Percentiles rank a stretch among this genome's conserved stretches.
Conservation (phyloP, 129 eudicot genomes). For the Deinandra increscens region DNA sequence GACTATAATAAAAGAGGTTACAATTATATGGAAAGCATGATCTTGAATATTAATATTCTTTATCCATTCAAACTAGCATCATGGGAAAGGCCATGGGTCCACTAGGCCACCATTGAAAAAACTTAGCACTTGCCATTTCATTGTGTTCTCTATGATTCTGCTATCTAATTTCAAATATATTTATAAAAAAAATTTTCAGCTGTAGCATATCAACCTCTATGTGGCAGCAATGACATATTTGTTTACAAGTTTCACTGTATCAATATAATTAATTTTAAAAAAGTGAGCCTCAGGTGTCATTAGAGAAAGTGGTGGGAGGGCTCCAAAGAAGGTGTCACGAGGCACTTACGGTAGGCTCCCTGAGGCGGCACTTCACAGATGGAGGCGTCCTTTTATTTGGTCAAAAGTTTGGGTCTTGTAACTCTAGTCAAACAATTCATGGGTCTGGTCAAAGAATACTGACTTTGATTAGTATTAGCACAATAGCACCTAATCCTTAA, state of each 20-base stretch:
- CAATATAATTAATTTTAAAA: neutral
- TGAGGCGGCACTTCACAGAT: too few species aligned
- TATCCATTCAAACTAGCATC: neutral
- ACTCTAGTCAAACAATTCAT: too few species aligned
- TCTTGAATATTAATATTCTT: neutral
- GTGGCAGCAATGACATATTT: neutral
- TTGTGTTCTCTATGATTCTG: conserved; percentile 2
- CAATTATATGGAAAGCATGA: neutral
- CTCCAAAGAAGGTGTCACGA: too few species aligned
- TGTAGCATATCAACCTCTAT: neutral
- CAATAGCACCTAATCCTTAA: too few species aligned
- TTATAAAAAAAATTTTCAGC: neutral
- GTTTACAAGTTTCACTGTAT: neutral
- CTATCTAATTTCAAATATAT: neutral
- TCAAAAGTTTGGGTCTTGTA: too few species aligned
- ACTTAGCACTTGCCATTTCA: neutral
- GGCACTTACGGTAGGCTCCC: too few species aligned
- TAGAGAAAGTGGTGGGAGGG: too few species aligned
- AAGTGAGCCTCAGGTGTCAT: too few species aligned
- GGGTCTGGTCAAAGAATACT: too few species aligned
- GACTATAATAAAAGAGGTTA: neutral
- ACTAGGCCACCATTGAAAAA: neutral
- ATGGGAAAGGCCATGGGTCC: neutral
- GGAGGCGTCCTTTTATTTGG: too few species aligned
- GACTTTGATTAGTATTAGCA: too few species aligned